phyloP scores from a whole-genome alignment of 2,329 filamentous ascomycete species.

The Hyphodiscus sp. region DNA sequence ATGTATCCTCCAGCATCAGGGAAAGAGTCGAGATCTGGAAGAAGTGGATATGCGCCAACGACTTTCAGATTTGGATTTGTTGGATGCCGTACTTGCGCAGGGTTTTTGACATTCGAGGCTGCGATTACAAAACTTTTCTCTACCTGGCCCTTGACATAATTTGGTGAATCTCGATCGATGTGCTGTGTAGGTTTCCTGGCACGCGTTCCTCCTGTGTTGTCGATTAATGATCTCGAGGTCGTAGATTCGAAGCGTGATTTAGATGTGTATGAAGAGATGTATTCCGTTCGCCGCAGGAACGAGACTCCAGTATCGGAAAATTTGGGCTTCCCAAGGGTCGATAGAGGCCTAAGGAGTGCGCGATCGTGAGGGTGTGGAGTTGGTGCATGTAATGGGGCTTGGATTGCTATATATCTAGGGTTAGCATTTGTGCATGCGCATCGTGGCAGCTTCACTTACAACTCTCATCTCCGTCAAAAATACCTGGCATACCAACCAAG shows the following conservation, averaged over 20 bases:
- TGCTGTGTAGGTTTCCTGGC: conserved; percentile 40
- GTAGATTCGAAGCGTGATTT: conserved; percentile 45
- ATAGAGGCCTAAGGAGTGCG: conserved; percentile 73
- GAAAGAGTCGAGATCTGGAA: conserved; percentile 63
- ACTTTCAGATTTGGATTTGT: conserved; percentile 49
- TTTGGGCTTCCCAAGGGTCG: conserved; percentile 78
- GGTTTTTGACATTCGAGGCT: conserved; percentile 47
- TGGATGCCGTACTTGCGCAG: conserved; percentile 49
- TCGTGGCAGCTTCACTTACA: conserved; percentile 50
- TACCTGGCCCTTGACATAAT: conserved; percentile 62
- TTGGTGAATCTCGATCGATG: conserved; percentile 53
- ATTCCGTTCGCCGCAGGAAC: conserved; percentile 93
- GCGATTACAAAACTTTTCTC: conserved; percentile 54
- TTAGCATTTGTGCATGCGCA: conserved; percentile 15
- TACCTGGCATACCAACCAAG: conserved; percentile 85
- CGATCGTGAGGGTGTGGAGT: conserved; percentile 78
- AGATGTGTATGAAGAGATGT: conserved; percentile 63
- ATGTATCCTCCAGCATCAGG: conserved; percentile 64
- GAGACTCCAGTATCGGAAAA: conserved; percentile 72
- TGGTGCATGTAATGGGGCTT: conserved; percentile 66
- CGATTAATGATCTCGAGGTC: conserved; percentile 45
- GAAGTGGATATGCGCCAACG: conserved; percentile 52
- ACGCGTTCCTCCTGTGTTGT: conserved; percentile 30
- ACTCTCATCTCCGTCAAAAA: conserved; percentile 92
- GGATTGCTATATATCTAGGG: conserved; percentile 56